A percentile compares a stretch with the other conserved stretches of the same genome.
These are phyloP conservation scores for Triticum turgidum DNA, from an alignment of 176 grass and related monocot species.

Conservation along the genomic window DNA sequence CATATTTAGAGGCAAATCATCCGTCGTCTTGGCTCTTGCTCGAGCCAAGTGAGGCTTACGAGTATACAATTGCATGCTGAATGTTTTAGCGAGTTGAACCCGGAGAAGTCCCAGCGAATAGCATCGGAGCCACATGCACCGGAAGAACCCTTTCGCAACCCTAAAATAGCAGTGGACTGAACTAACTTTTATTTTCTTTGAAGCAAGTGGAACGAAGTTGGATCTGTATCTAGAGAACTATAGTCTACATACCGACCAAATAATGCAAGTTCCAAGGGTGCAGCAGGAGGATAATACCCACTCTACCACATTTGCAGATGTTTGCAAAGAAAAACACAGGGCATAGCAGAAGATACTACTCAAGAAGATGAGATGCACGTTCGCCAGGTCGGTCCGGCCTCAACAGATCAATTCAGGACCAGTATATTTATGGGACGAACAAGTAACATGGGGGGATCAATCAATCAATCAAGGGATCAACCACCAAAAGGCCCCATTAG, in stretches of 20 bases:
- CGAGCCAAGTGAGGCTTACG: neutral
- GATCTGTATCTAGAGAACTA: neutral
- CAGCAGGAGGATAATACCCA: neutral
- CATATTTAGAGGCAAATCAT: neutral
- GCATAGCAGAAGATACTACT: neutral
- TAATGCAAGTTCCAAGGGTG: neutral
- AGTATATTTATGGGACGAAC: conserved; percentile 22
- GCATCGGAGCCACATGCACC: conserved; percentile 26
- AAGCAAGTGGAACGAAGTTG: neutral
- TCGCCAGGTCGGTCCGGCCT: neutral
- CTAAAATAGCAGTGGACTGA: neutral
- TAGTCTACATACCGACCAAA: neutral
- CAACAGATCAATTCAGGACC: conserved; percentile 28
- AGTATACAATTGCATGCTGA: conserved; percentile 11
- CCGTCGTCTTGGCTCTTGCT: neutral
- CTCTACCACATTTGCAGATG: neutral
- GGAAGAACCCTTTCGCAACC: conserved; percentile 5
- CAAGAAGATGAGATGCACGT: neutral
- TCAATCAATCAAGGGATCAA: conserved; percentile 34
- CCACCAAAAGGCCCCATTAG: conserved; percentile 39
- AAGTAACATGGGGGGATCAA: conserved; percentile 30
- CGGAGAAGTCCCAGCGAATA: conserved; percentile 12
- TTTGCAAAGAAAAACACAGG: neutral
- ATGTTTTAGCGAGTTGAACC: conserved; percentile 32
- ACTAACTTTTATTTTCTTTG: neutral